phyloP scores from a whole-genome alignment of 1,284 basidiomycete genomes.

The Serendipita sp. region DNA sequence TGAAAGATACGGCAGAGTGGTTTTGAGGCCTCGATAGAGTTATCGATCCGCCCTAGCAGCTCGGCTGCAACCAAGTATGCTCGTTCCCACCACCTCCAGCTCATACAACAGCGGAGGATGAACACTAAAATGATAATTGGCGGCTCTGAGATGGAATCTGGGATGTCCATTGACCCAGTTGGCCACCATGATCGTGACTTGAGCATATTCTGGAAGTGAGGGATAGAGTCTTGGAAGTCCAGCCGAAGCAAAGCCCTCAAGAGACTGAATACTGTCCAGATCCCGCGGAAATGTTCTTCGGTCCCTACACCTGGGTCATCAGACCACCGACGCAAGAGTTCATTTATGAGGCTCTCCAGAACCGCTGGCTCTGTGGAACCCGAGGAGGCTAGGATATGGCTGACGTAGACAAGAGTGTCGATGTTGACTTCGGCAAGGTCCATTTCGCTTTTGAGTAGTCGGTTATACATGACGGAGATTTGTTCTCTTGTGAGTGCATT shows the following conservation, averaged over 20 bases:
- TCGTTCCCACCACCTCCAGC: neutral
- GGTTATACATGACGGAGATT: neutral
- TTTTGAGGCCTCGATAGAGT: neutral
- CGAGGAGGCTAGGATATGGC: neutral
- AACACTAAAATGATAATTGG: neutral
- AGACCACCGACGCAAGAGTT: neutral
- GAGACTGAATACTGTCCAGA: neutral
- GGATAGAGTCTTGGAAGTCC: neutral
- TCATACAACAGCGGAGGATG: neutral
- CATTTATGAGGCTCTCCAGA: neutral
- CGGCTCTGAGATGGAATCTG: neutral
- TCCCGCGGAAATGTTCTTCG: neutral
- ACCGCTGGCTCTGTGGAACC: neutral
- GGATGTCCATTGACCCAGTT: neutral
- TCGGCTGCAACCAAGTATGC: neutral
- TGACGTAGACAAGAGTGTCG: neutral
- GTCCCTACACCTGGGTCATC: neutral
- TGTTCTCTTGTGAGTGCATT: neutral
- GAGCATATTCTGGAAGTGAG: neutral
- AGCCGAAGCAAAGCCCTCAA: neutral
- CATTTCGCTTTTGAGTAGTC: neutral
- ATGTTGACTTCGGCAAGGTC: neutral
- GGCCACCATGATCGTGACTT: neutral
- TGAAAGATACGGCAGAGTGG: neutral
- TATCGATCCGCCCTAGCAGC: neutral